Evolutionary conservation across 768 basidiomycete genomes (phyloP).

Genomic region (Fistulinella prunicolor): DNA sequence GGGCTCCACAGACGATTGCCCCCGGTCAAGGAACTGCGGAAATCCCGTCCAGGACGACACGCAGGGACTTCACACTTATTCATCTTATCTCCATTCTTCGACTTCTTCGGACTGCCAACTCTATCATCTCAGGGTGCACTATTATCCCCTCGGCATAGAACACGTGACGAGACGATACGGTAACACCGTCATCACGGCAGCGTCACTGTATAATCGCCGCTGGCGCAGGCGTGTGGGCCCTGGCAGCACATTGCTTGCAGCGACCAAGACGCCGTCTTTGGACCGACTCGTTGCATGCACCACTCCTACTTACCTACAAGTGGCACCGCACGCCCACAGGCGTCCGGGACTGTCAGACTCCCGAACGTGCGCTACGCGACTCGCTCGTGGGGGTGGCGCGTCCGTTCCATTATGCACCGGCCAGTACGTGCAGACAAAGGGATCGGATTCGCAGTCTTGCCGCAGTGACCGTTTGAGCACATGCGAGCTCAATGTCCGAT

Average conservation of each 20-base stretch:
- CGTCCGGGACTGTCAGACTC: no score
- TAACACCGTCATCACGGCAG: conserved; percentile 1
- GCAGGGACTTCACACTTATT: no score
- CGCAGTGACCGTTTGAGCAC: neutral
- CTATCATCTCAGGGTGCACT: neutral
- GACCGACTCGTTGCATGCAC: neutral
- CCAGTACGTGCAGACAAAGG: no score
- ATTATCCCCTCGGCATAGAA: conserved; percentile 7
- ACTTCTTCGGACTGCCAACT: neutral
- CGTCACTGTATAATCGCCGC: neutral
- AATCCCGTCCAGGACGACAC: neutral
- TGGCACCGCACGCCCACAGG: no score
- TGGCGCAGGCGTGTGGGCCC: neutral
- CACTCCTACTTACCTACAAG: no score
- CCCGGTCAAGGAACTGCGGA: neutral
- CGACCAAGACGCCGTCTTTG: neutral
- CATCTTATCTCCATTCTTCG: conserved; percentile 5
- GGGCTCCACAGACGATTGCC: neutral
- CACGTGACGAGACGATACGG: neutral
- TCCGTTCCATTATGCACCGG: no score
- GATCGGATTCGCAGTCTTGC: neutral
- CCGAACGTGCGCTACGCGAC: no score
- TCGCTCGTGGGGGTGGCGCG: no score
- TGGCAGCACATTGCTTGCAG: neutral
- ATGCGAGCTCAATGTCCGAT: no score